Conservation (phyloP, 192 early-diverging fungal genomes). For the Gamsiella multidivaricata region DNA sequence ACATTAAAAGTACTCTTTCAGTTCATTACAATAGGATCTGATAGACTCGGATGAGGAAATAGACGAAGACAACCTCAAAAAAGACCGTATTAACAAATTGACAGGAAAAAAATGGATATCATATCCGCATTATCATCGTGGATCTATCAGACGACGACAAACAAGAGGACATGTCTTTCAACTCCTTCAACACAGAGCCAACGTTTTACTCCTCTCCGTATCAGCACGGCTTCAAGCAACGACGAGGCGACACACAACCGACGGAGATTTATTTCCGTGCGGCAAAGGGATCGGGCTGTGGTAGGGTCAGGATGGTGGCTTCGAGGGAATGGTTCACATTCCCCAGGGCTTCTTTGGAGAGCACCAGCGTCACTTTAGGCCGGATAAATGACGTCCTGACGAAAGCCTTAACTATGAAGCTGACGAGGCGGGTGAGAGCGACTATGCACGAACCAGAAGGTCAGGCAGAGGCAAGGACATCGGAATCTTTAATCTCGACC, state of each 20-base stretch:
- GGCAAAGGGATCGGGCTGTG: neutral
- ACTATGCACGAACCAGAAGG: neutral
- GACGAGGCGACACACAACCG: constrained; percentile 11
- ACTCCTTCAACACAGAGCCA: constrained; percentile 24
- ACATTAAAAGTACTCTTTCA: constrained; percentile 5
- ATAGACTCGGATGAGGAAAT: constrained; percentile 5
- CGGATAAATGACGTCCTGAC: neutral
- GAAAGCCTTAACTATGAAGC: neutral
- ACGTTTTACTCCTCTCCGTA: constrained; percentile 8
- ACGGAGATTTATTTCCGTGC: neutral
- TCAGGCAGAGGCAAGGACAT: neutral
- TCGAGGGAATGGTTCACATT: constrained; percentile 13
- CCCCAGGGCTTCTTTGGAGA: constrained; percentile 29
- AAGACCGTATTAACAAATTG: neutral
- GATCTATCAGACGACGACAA: constrained; percentile 2
- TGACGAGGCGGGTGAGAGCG: neutral
- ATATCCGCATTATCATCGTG: constrained; percentile 32
- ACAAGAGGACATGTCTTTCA: constrained; percentile 5
- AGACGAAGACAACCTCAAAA: constrained; percentile 2
- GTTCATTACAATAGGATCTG: neutral
- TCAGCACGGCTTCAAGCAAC: neutral
- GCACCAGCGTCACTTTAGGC: neutral
- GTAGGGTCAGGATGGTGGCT: constrained; percentile 25
- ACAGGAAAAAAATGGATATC: constrained; percentile 29
- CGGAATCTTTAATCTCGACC: neutral